Conservation (phyloP, 352 stramenopile species). For the Pythium dissimile region DNA sequence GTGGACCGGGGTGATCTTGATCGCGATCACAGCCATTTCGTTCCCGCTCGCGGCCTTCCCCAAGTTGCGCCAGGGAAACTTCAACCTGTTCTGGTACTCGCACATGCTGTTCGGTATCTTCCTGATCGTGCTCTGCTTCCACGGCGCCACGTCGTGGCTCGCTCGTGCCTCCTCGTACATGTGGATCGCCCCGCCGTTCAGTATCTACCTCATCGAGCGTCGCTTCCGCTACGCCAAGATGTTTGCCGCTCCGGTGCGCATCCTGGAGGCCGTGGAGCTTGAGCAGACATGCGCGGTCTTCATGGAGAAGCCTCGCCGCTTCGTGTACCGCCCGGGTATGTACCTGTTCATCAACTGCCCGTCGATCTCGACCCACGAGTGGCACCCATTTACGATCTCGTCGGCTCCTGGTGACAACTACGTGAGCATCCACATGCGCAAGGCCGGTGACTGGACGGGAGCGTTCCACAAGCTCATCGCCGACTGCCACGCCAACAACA, state of each 20-base stretch:
- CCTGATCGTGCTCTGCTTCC: slow-evolving; percentile 57
- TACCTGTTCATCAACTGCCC: slow-evolving; percentile 90
- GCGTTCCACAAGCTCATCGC: slow-evolving; percentile 54
- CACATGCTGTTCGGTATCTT: slow-evolving; percentile 80
- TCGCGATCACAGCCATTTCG: slow-evolving; percentile 62
- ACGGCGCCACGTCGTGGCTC: slow-evolving; percentile 67
- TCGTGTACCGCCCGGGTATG: slow-evolving; percentile 74
- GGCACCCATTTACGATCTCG: slow-evolving; percentile 92
- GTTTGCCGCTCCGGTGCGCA: slow-evolving; percentile 56
- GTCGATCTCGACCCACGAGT: slow-evolving; percentile 75
- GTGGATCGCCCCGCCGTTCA: slow-evolving; percentile 61
- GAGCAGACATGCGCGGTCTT: slow-evolving; percentile 67
- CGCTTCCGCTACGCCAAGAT: slow-evolving; percentile 72
- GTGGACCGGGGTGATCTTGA: slow-evolving; percentile 66
- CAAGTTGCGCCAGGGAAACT: slow-evolving; percentile 69
- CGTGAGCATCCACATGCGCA: slow-evolving; percentile 76
- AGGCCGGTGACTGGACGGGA: slow-evolving; percentile 70
- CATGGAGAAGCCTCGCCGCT: slow-evolving; percentile 74
- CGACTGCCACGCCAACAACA: slow-evolving; percentile 60
- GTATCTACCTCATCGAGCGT: slow-evolving; percentile 67
- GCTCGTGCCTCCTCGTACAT: slow-evolving; percentile 51
- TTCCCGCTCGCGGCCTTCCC: slow-evolving; percentile 69
- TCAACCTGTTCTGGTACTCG: slow-evolving; percentile 82
- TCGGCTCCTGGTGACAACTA: slow-evolving; percentile 82
- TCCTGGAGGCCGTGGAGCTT: slow-evolving; percentile 65